Conservation (phyloP, 306 rosid species). For the Trifolium repens region DNA sequence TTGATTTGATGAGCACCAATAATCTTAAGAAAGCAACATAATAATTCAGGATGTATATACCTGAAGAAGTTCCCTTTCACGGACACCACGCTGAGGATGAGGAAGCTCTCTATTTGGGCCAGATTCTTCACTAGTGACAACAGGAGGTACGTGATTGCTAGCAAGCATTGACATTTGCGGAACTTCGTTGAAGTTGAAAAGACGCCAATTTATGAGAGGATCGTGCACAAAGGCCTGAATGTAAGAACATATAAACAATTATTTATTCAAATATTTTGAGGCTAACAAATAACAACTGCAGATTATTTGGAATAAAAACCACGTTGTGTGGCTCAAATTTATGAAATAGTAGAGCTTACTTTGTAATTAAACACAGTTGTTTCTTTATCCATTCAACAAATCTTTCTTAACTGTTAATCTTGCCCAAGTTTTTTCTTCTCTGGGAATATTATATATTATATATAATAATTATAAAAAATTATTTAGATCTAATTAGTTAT, state of each 20-base stretch:
- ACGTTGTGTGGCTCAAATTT: neutral
- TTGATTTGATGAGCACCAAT: constrained; percentile 44
- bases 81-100: constrained; percentile 95
- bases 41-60: constrained; percentile 49
- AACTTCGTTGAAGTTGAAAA: constrained; percentile 95
- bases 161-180: constrained; percentile 85
- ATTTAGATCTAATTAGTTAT: neutral
- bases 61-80: constrained; percentile 98
- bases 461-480: neutral
- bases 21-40: constrained; percentile 34
- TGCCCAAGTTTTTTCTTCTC: neutral
- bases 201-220: constrained; percentile 99
- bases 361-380: neutral
- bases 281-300: neutral
- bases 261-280: constrained; percentile 9
- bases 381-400: neutral
- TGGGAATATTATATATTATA: too few species aligned
- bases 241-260: constrained; percentile 36
- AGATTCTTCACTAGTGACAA: constrained; percentile 77
- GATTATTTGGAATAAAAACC: constrained; percentile 10
- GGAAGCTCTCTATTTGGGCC: constrained; percentile 71
- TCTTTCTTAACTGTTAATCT: neutral
- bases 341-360: neutral
- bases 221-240: constrained; percentile 96
- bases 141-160: constrained; percentile 72